Evolutionary conservation across 257 asterid genomes (phyloP).

Genomic region (Agastache rugosa): DNA sequence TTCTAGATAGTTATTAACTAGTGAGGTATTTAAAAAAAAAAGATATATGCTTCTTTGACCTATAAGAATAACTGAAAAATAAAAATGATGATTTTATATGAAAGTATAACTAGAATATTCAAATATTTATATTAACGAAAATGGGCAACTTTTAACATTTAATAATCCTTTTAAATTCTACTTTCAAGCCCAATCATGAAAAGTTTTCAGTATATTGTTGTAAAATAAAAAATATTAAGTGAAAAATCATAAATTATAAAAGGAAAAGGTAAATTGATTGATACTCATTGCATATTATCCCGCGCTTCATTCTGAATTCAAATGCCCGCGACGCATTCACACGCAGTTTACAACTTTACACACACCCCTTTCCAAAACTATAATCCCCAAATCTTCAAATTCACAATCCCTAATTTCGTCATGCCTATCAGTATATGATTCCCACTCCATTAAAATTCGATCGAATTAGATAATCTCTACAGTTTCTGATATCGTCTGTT

Average conservation of each 20-base stretch:
- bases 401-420: slow-evolving; percentile 29
- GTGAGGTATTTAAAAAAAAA: too few relatives aligned
- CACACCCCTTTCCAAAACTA: slow-evolving; percentile 11
- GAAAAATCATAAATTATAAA: not conserved
- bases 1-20: too few relatives aligned
- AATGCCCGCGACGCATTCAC: slow-evolving; percentile 43
- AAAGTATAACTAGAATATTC: too few relatives aligned
- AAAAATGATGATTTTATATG: too few relatives aligned
- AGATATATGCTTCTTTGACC: too few relatives aligned
- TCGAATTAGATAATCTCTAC: not conserved
- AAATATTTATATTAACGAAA: too few relatives aligned
- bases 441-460: not conserved
- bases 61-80: too few relatives aligned
- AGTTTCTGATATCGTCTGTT: slow-evolving; percentile 4
- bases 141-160: too few relatives aligned
- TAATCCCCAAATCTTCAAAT: slow-evolving; percentile 20
- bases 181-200: not conserved
- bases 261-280: not conserved
- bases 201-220: not conserved
- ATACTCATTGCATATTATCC: not conserved
- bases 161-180: too few relatives aligned
- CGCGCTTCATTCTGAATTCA: slow-evolving; percentile 45
- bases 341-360: not conserved
- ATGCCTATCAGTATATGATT: not conserved
- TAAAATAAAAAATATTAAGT: not conserved